These are phyloP conservation scores for Schoenoplectus tabernaemontani DNA, from an alignment of 202 grass and related monocot species.

Conservation along the genomic window DNA sequence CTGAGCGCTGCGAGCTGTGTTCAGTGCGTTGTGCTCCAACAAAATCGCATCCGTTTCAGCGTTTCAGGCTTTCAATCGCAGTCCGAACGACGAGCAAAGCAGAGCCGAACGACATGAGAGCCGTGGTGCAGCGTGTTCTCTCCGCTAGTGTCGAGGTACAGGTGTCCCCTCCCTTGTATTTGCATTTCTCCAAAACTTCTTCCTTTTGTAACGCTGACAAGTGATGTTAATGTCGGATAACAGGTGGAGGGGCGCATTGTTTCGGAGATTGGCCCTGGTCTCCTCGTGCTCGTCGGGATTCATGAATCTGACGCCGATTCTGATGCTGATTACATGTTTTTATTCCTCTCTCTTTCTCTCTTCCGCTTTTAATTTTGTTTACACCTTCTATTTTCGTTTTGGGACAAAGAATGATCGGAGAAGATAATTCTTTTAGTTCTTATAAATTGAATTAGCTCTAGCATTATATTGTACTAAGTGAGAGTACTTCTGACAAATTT, in stretches of 20 bases:
- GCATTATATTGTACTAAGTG: not conserved
- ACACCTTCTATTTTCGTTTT: not conserved
- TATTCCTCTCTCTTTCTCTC: not conserved
- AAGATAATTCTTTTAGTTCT: not conserved
- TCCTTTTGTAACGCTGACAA: not conserved
- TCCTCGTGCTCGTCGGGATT: constrained; percentile 85
- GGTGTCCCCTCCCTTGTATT: not conserved
- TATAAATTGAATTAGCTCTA: not conserved
- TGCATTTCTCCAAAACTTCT: not conserved
- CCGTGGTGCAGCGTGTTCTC: constrained; percentile 82
- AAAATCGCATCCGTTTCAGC: not conserved
- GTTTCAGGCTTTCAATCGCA: not conserved
- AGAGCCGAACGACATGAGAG: constrained; percentile 44
- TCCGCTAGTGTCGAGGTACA: constrained; percentile 80
- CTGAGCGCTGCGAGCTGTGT: too few relatives aligned
- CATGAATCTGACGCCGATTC: constrained; percentile 60
- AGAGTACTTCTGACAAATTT: not conserved
- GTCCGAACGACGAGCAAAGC: not conserved
- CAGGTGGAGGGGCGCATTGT: constrained; percentile 79
- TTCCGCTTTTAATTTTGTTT: not conserved
- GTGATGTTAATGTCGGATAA: constrained; percentile 1
- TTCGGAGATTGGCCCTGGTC: constrained; percentile 69
- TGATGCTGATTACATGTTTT: constrained; percentile 46
- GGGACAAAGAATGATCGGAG: not conserved
- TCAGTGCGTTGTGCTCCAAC: not conserved